These are phyloP conservation scores for Crucibulum laeve DNA, from an alignment of 768 basidiomycete genomes.

Conservation along the genomic window DNA sequence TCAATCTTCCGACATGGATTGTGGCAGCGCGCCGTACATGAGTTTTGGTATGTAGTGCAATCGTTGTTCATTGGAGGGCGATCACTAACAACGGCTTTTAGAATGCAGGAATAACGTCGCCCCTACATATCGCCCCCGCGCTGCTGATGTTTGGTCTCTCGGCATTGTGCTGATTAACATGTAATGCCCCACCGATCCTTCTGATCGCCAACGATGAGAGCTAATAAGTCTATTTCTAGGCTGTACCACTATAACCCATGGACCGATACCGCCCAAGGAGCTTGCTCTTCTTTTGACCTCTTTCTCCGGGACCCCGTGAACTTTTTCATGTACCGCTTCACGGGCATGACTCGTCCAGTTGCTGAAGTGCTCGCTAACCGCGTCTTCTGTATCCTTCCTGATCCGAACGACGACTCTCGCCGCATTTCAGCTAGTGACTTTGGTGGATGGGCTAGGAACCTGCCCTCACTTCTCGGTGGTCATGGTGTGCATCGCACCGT, in stretches of 20 bases:
- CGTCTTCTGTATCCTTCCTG: slow-evolving; percentile 78
- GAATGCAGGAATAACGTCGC: slow-evolving; percentile 98
- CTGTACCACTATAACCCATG: slow-evolving; percentile 98
- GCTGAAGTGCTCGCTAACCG: slow-evolving; percentile 82
- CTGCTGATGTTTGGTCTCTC: slow-evolving; percentile 98
- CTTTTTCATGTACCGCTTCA: slow-evolving; percentile 89
- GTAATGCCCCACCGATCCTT: slow-evolving; percentile 33
- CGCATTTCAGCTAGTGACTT: slow-evolving; percentile 82
- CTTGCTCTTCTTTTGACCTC: slow-evolving; percentile 75
- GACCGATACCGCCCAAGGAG: slow-evolving; percentile 87
- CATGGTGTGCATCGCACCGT: slow-evolving; percentile 54
- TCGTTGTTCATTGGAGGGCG: slow-evolving; percentile 2
- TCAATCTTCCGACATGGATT: slow-evolving; percentile 94
- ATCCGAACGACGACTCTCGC: slow-evolving; percentile 56
- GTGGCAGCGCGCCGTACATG: slow-evolving; percentile 99
- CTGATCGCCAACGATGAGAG: slow-evolving; percentile 2
- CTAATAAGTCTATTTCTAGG: slow-evolving; percentile 37
- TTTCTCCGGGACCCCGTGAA: slow-evolving; percentile 75
- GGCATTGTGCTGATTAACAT: slow-evolving; percentile 99
- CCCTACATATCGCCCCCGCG: slow-evolving; percentile 89
- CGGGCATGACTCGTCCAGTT: slow-evolving; percentile 82
- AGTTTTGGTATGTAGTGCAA: slow-evolving; percentile 70
- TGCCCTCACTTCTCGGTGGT: slow-evolving; percentile 68
- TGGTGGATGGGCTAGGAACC: slow-evolving; percentile 77
- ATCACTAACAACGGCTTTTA: slow-evolving; percentile 24